Base-by-base conservation (phyloP, 2,329 filamentous ascomycete species). In the Plectosphaerella cucumerina region DNA sequence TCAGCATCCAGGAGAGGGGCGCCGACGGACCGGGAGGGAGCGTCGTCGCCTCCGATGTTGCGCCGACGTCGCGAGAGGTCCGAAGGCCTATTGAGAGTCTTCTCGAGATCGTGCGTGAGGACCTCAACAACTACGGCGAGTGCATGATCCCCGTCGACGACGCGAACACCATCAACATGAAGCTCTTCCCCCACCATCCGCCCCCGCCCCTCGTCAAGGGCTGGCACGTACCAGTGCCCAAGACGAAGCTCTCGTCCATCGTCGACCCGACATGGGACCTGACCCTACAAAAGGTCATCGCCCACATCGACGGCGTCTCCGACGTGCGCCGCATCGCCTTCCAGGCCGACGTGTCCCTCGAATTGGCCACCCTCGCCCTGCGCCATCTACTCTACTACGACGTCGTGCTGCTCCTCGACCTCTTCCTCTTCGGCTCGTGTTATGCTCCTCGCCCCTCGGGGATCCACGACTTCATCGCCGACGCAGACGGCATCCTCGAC, bases 121-220 rank as follows among this genome's bases (percentile, higher is more conserved):
- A 99, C 65, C 66, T 99, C 59, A 97, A 97, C 65, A 95, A 95
- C 61, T 99, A 97, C 64, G 92, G 90, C 64, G 94, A 99, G 73
- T 96, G 92, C 77, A 96, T 96, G 92, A 96, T 97, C 62, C 92
- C 92, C 0, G 93, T 97, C 56, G 91, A 96, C 67, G 90, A 96
- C 59, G 85, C 90, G 54, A 97, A 96, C 67, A 96, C 90, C 0
- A 85, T 97, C 69, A 96, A 97, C 70, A 89, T 97, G 79, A 97
- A 97, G 71, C 82, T 97, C 47, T 97, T 97, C 67, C 91, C 90
- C 0, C 85, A 89, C 44, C 87, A 93, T 61, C 77, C 84, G 1
- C 82, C 85, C 15, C 92, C 92, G 2, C 85, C 90, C 0, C 78
- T 84, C 3, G 86, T 97, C 50, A 85, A 87, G 61, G 83, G 88